Conservation (phyloP, 2,329 filamentous ascomycete species). For the Xylaria polymorpha region DNA sequence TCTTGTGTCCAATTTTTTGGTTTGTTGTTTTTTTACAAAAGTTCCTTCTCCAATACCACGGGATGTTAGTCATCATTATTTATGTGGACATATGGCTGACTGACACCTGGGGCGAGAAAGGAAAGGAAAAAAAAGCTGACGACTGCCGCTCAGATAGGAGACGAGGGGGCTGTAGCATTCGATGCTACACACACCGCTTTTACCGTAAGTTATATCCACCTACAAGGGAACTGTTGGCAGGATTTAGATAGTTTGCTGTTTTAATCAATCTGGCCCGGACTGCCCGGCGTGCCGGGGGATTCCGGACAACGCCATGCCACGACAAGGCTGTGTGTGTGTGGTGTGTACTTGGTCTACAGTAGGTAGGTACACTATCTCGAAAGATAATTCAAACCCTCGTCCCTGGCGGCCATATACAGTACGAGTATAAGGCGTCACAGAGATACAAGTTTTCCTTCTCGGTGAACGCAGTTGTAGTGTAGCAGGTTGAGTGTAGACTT, state of each 20-base stretch:
- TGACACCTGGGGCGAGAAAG: neutral
- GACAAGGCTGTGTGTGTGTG: neutral
- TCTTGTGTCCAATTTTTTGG: too few species aligned
- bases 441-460: neutral
- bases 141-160: neutral
- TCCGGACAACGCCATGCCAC: neutral
- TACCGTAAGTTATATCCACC: neutral
- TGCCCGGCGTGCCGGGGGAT: neutral
- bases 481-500: neutral
- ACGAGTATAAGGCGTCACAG: neutral
- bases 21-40: neutral
- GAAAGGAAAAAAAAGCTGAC: neutral
- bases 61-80: neutral
- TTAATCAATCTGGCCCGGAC: neutral
- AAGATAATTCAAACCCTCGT: neutral
- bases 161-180: neutral
- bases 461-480: neutral
- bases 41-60: neutral
- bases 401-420: neutral
- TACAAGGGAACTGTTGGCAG: neutral
- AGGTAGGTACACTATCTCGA: too few species aligned
- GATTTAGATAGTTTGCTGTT: neutral
- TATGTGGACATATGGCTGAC: neutral
- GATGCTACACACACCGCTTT: neutral
- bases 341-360: neutral